Percentiles rank a stretch among this genome's conserved stretches.
These are phyloP conservation scores for Fusarium domesticum DNA, from an alignment of 2,329 filamentous ascomycete species.

Conservation along the genomic window DNA sequence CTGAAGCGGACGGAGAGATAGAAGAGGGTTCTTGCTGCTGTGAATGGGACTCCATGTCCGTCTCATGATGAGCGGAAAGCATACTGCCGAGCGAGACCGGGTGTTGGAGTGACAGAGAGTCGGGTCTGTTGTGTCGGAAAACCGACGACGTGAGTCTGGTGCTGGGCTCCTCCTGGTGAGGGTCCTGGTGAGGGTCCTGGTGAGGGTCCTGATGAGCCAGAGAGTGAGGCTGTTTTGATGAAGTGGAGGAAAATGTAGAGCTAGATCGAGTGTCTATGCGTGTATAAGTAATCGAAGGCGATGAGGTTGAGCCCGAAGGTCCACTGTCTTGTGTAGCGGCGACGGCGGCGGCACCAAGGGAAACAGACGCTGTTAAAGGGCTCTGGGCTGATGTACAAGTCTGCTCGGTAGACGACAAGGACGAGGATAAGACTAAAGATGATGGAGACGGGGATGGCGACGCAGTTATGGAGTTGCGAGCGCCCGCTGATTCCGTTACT, in stretches of 20 bases:
- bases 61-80: conserved; percentile 45
- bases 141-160: conserved; percentile 77
- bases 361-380: conserved; percentile 15
- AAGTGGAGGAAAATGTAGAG: conserved; percentile 6
- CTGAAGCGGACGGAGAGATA: background rate
- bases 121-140: conserved; percentile 57
- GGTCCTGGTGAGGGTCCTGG: conserved; percentile 34
- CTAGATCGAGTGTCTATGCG: conserved; percentile 5
- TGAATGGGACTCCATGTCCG: conserved; percentile 34
- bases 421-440: background rate
- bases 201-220: conserved; percentile 6
- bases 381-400: conserved; percentile 5
- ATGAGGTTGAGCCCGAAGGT: conserved; percentile 15
- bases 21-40: conserved; percentile 6
- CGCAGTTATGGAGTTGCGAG: background rate
- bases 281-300: conserved; percentile 12
- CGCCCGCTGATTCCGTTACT: conserved; percentile 4
- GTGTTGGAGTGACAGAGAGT: conserved; percentile 54
- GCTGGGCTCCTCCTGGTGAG: too few relatives aligned
- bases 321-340: conserved; percentile 25
- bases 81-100: conserved; percentile 43
- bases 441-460: conserved; percentile 10
- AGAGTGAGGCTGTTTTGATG: too few relatives aligned
- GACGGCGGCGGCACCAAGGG: conserved; percentile 9
- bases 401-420: conserved; percentile 9